Conservation (phyloP, 495 filamentous ascomycete species). For the Penicillium daleae region DNA sequence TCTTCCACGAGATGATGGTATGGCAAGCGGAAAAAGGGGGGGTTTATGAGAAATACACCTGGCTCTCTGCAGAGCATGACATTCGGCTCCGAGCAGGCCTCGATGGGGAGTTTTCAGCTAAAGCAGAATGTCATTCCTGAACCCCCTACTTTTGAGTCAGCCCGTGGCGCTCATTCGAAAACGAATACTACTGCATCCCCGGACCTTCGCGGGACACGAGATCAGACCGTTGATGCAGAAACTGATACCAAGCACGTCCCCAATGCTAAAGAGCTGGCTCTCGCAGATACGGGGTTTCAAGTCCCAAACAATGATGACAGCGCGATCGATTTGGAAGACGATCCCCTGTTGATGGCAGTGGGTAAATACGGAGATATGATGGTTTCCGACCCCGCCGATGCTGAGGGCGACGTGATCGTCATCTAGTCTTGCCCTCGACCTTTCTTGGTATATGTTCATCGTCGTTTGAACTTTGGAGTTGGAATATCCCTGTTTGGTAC, state of each 20-base stretch:
- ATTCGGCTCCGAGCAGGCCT: slow-evolving; percentile 35
- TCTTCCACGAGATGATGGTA: slow-evolving; percentile 91
- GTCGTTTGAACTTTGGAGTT: slow-evolving; percentile 29
- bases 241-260: slow-evolving; percentile 25
- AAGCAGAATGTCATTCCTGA: slow-evolving; percentile 21
- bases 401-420: slow-evolving; percentile 54
- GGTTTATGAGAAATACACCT: slow-evolving; percentile 73
- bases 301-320: slow-evolving; percentile 51
- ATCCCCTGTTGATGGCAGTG: slow-evolving; percentile 51
- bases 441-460: slow-evolving; percentile 27
- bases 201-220: slow-evolving; percentile 18
- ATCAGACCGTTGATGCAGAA: slow-evolving; percentile 21
- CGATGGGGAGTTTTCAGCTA: slow-evolving; percentile 28
- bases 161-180: slow-evolving; percentile 15
- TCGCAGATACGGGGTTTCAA: slow-evolving; percentile 40
- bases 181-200: slow-evolving; percentile 13
- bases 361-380: slow-evolving; percentile 56
- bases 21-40: slow-evolving; percentile 92
- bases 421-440: slow-evolving; percentile 33
- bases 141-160: slow-evolving; percentile 17
- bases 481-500: slow-evolving; percentile 24
- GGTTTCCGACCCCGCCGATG: slow-evolving; percentile 52
- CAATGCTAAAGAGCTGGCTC: slow-evolving; percentile 26
- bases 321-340: slow-evolving; percentile 52
- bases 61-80: slow-evolving; percentile 48